phyloP scores from a whole-genome alignment of 805 yeast genomes.

The Ogataea henricii region DNA sequence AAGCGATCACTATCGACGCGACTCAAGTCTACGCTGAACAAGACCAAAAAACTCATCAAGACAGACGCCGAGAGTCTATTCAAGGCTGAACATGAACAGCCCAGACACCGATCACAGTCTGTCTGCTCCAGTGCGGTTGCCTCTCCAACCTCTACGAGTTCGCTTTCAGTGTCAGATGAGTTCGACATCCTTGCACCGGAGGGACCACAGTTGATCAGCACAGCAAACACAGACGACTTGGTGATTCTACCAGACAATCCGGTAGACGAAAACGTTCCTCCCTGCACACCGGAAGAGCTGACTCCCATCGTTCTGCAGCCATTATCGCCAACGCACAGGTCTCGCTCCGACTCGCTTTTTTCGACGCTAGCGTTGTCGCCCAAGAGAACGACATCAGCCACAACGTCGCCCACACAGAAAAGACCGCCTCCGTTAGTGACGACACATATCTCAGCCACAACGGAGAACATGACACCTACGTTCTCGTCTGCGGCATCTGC shows the following conservation, averaged over 20 bases:
- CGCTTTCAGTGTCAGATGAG: background rate
- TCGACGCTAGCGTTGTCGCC: constrained; percentile 2
- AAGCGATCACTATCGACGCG: constrained; percentile 19
- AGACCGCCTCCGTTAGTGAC: constrained; percentile 13
- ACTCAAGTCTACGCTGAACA: constrained; percentile 13
- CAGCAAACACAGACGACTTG: constrained; percentile 4
- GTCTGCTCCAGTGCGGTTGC: background rate
- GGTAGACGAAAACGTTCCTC: constrained; percentile 29
- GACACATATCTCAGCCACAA: constrained; percentile 18
- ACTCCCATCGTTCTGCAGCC: constrained; percentile 29
- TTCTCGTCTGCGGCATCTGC: background rate
- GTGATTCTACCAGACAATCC: constrained; percentile 32
- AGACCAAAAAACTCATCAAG: constrained; percentile 6
- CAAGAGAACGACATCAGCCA: constrained; percentile 2
- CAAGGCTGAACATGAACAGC: background rate
- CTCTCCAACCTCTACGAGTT: background rate
- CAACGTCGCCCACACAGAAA: constrained; percentile 4
- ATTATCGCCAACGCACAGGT: background rate
- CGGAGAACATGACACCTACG: constrained; percentile 15
- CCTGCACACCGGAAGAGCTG: constrained; percentile 31
- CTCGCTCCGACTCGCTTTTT: constrained; percentile 8
- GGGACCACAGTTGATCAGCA: background rate
- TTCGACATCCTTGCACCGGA: background rate
- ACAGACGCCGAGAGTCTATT: background rate
- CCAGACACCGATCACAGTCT: background rate